Evolutionary conservation across 257 asterid species (phyloP), one percentile per base, ranked within the genome.

Genomic region (Knoxia roxburghii): DNA sequence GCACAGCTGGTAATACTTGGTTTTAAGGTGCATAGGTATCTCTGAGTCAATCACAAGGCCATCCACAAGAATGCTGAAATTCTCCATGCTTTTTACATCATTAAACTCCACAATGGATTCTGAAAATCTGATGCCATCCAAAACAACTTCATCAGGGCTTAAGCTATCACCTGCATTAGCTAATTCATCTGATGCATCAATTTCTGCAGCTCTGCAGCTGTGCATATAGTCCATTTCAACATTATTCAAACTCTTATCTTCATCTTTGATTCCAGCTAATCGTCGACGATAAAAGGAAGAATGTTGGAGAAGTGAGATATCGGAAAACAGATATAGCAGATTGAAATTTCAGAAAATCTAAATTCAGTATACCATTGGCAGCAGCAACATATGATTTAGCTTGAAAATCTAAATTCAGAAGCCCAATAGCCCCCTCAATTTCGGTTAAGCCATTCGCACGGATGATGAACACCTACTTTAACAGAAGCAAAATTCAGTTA

Each of bases 1-100:
- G 61, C 96, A 89, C 35, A 89, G 86, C 67, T 78, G 75, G 53
- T 80, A 85, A 66, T 87, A 89, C 61, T 84, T 85, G 20, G 5
- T 54, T 45, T 80, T 68, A 12, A 71, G 39, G 48, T 76, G 78
- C 12, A 17, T 26, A 7, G 89, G 81, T 46, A 87, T 69, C 72
- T 82, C 83, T 0, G 89, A 65, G 68, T 87, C 85, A 13, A 87
- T 81, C 51, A 73, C 40, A 49, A 80, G 35, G 45, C 90, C 92
- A 27, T 82, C 79, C 2, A 76, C 78, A 0, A 81, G 74, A 68
- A 89, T 83, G 51, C 59, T 73, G 79, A 89, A 89, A 76, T 76
- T 78, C 54, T 77, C 64, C 8, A 82, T 77, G 67, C 79, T 63
- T 77, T 76, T 84, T 3, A 82, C 69, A 27, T 80, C 86, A 7